Evolutionary conservation across 2,329 filamentous ascomycete species (phyloP), one percentile per base, ranked within the genome.

Genomic region (Fusarium burgessii): DNA sequence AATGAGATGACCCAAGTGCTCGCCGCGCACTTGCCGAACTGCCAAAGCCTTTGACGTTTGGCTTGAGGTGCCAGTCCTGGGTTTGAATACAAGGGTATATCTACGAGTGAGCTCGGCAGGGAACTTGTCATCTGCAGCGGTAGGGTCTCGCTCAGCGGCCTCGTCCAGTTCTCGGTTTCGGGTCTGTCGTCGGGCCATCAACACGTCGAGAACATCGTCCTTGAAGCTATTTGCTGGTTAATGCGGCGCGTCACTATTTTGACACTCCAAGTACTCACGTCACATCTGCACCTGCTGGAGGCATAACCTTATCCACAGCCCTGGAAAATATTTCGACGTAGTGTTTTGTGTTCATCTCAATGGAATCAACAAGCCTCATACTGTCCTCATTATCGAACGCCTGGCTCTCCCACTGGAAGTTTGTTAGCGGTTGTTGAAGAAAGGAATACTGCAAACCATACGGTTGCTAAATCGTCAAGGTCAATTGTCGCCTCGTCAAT

Each of bases 21-120:
- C 95, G 74, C 95, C 96, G 43, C 93, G 91, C 33, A 99, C 93
- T 78, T 98, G 91, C 72, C 96, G 91, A 33, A 99, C 96, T n/a
- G 96, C 95, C 64, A 98, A 84, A 3, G 90, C 85, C 78, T 91
- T 91, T 47, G 83, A 78, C 5, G 85, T 84, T 55, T 88, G 88
- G 76, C 92, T 91, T 11, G 87, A 87, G 12, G 91, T 90, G 6
- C 91, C 88, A n/a, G 92, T 92, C 67, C 93, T 87, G 23, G 96
- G 95, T 84, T 97, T 98, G 86, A 99, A 98, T 79, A 97, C 95
- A 62, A 99, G 89, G 1, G 94, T 97, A 82, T 99, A 99, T 79
- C 96, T 90, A 66, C 96, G 91, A 8, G 94, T 98, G 57, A 99
- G 89, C 77, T 97, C 93, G 11, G 95, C 90, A 18, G 96, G 97